Base-by-base conservation (phyloP, 169 alveolate species). In the Plasmodium reichenowi region DNA sequence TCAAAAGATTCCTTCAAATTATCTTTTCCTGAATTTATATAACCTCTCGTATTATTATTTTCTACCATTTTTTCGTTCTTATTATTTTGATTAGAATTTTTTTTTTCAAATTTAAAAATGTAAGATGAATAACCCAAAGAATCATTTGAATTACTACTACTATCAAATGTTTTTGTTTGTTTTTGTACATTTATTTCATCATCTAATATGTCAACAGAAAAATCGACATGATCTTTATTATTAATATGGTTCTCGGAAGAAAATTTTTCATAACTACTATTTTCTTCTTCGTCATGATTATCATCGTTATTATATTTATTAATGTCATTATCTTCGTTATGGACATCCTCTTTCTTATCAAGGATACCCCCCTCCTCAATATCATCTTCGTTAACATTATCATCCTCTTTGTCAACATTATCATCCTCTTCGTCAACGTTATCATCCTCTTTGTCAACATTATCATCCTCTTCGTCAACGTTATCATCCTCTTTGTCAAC, bases 211-310 rank as follows among this genome's bases (percentile, higher is more conserved):
- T 38, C 47, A 38, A 38, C 47, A 38, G 5, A 38, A 38, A 38
- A 38, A 38, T 38, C 47, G 9, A 38, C 47, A 38, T 38, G 9
- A 38, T 38, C 47, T 38, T 38, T 38, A 38, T 38, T 38, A 38
- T 38, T 38, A 5, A 38, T 38, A 38, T 38, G 47, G 9, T 38
- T 0, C 8, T 52, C 62, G 22, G 62, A 52, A 9, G 85, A 72
- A 9, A 68, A 72, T 22, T 24, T 68, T 3, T 52, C 29, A 45
- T 59, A 72, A 60, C 85, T 72, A 62, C n/a, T 54, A 54, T 52
- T 52, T 13, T 26, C 52, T 15, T 5, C 68, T 62, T 38, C 32
- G 71, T 38, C 29, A 17, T 15, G 58, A 22, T 54, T 15, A 24
- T 26, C 32, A 12, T 22, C 52, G 2, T 29, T 43, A 20, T 72